phyloP scores from a whole-genome alignment of 1,139 yeast genomes.

The Taphrina flavorubra region DNA sequence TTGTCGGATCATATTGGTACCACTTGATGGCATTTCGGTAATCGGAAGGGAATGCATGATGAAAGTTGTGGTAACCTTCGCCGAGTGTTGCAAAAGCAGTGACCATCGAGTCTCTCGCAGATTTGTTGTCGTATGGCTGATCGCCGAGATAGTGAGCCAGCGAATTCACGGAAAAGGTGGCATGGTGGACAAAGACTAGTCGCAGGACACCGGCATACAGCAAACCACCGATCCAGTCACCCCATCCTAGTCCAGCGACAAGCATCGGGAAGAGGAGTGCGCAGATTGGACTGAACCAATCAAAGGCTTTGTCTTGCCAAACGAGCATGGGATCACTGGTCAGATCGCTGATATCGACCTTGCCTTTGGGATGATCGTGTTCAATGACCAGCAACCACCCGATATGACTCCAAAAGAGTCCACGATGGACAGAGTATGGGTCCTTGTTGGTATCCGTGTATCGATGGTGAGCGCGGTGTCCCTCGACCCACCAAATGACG shows the following conservation, averaged over 20 bases:
- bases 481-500: slow-evolving; percentile 98
- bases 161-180: slow-evolving; percentile 97
- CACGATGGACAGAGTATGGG: slow-evolving; percentile 95
- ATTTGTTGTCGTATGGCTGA: slow-evolving; percentile 94
- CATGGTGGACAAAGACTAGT: slow-evolving; percentile 88
- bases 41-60: slow-evolving; percentile 98
- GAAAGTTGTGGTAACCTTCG: slow-evolving; percentile 99
- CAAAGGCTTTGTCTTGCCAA: slow-evolving; percentile 91
- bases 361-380: slow-evolving; percentile 91
- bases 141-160: slow-evolving; percentile 98
- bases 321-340: slow-evolving; percentile 87
- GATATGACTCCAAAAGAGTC: slow-evolving; percentile 93
- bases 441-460: slow-evolving; percentile 97
- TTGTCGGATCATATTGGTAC: slow-evolving; percentile 99
- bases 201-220: slow-evolving; percentile 88
- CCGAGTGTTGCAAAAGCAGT: slow-evolving; percentile 97
- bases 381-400: slow-evolving; percentile 97
- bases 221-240: slow-evolving; percentile 91
- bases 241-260: slow-evolving; percentile 79
- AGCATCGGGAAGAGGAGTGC: slow-evolving; percentile 77
- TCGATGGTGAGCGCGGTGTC: slow-evolving; percentile 96
- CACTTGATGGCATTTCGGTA: slow-evolving; percentile 97
- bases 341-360: slow-evolving; percentile 94
- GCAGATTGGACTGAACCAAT: slow-evolving; percentile 66
- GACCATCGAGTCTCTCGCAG: slow-evolving; percentile 93